phyloP scores from a whole-genome alignment of 805 yeast species.

The Candida germanica region DNA sequence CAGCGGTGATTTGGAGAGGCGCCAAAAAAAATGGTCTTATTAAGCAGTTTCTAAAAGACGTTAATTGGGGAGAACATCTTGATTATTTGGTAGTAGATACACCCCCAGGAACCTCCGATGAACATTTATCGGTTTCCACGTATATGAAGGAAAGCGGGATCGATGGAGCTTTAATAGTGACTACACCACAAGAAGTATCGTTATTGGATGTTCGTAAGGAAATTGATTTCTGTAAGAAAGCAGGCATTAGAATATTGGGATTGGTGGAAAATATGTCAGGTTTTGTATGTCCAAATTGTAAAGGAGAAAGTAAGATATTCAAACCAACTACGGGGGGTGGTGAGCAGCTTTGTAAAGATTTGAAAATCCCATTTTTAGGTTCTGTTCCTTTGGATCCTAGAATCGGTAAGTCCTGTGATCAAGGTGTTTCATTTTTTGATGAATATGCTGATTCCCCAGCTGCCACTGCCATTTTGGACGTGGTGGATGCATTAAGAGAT shows the following conservation, averaged over 20 bases:
- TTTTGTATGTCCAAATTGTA: conserved; percentile 93
- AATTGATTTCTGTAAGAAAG: conserved; percentile 90
- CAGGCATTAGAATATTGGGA: conserved; percentile 81
- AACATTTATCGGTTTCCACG: conserved; percentile 85
- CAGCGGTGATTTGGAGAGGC: conserved; percentile 97
- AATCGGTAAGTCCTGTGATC: conserved; percentile 84
- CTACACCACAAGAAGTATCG: conserved; percentile 98
- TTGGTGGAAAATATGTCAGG: conserved; percentile 98
- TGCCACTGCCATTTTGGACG: conserved; percentile 76
- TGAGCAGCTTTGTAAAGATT: conserved; percentile 71
- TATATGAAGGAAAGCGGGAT: conserved; percentile 87
- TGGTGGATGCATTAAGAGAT: conserved; percentile 70
- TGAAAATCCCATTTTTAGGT: conserved; percentile 78
- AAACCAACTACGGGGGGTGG: conserved; percentile 98
- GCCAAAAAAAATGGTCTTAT: conserved; percentile 92
- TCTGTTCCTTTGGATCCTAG: conserved; percentile 95
- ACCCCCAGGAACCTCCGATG: conserved; percentile 98
- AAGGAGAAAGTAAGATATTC: conserved; percentile 85
- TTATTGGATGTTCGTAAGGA: conserved; percentile 92
- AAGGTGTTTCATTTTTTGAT: conserved; percentile 82
- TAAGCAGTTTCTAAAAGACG: conserved; percentile 90
- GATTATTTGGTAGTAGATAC: conserved; percentile 92
- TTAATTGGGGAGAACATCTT: conserved; percentile 81
- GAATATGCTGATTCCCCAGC: conserved; percentile 91
- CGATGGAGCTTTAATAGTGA: conserved; percentile 92